These are phyloP conservation scores for Hymenoscyphus repandus DNA, from an alignment of 2,329 filamentous ascomycete species.

Conservation along the genomic window DNA sequence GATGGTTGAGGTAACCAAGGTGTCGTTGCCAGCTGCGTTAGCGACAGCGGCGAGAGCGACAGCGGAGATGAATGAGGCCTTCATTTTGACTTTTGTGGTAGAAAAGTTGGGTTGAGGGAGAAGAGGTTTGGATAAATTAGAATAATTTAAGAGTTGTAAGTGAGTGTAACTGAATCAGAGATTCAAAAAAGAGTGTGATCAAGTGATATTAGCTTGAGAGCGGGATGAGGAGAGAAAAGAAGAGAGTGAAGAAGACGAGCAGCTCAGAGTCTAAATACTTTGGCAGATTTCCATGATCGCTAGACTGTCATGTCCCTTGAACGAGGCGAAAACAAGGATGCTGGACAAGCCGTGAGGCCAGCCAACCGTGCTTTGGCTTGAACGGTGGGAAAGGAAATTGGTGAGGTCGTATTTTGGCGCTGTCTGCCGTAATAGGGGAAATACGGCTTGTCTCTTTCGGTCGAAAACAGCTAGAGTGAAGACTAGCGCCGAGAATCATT, in stretches of 20 bases:
- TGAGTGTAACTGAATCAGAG: constrained; percentile 11
- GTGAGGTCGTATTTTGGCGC: constrained; percentile 1
- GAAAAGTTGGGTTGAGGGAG: background rate
- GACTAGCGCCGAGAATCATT: too few species aligned
- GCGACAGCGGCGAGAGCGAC: constrained; percentile 1
- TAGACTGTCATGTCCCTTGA: background rate
- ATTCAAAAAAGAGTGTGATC: constrained; percentile 8
- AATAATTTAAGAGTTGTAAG: background rate
- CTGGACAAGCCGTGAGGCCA: background rate
- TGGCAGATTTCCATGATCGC: background rate
- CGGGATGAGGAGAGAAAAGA: constrained; percentile 7
- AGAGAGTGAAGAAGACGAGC: background rate
- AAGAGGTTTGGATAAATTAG: background rate
- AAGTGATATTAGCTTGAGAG: constrained; percentile 6
- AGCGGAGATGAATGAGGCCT: constrained; percentile 11
- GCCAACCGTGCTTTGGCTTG: background rate
- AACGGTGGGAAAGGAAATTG: constrained; percentile 2
- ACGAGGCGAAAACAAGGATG: background rate
- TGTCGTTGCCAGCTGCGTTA: background rate
- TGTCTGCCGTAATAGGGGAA: background rate
- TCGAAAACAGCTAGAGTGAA: too few species aligned
- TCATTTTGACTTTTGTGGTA: constrained; percentile 10
- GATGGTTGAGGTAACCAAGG: constrained; percentile 4
- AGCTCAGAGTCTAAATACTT: constrained; percentile 3
- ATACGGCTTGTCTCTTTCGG: too few species aligned